These are phyloP conservation scores for Pugionium dolabratum DNA, from an alignment of 345 rosid genomes.

Conservation along the genomic window DNA sequence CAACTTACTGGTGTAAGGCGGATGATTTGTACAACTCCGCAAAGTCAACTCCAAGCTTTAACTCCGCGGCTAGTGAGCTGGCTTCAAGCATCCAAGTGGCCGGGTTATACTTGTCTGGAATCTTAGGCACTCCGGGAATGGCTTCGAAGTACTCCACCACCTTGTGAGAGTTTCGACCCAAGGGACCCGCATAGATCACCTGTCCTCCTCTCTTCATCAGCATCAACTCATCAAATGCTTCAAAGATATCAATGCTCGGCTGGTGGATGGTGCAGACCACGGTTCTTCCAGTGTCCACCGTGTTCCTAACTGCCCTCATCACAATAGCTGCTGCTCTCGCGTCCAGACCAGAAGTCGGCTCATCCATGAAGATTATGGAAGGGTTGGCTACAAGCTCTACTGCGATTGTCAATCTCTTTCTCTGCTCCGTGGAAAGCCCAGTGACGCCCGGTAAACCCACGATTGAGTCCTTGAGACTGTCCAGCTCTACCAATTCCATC, in stretches of 20 bases:
- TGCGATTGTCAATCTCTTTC: constrained; percentile 55
- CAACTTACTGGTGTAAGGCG: constrained; percentile 55
- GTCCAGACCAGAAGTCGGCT: too few species aligned
- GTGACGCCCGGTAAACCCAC: constrained; percentile 71
- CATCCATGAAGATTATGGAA: too few species aligned
- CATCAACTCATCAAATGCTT: constrained; percentile 78
- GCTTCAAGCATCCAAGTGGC: constrained; percentile 94
- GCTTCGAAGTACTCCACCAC: constrained; percentile 70
- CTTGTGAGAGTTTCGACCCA: constrained; percentile 63
- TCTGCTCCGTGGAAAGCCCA: constrained; percentile 79
- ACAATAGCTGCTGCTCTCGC: too few species aligned
- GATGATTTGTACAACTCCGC: constrained; percentile 62
- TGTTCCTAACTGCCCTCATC: too few species aligned
- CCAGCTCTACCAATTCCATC: constrained; percentile 60
- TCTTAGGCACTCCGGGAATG: constrained; percentile 65
- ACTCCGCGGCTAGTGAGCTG: constrained; percentile 71
- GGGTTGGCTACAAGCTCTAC: too few species aligned
- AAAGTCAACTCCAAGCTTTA: constrained; percentile 65
- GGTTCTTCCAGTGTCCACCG: too few species aligned
- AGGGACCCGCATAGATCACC: constrained; percentile 66
- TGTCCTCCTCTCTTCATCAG: constrained; percentile 93
- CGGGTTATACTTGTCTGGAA: constrained; percentile 69
- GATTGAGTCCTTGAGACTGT: constrained; percentile 53
- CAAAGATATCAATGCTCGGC: constrained; percentile 41
- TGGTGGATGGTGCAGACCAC: too few species aligned